Evolutionary conservation across 345 rosid species (phyloP).

Genomic region (Eucalyptus shirleyi): DNA sequence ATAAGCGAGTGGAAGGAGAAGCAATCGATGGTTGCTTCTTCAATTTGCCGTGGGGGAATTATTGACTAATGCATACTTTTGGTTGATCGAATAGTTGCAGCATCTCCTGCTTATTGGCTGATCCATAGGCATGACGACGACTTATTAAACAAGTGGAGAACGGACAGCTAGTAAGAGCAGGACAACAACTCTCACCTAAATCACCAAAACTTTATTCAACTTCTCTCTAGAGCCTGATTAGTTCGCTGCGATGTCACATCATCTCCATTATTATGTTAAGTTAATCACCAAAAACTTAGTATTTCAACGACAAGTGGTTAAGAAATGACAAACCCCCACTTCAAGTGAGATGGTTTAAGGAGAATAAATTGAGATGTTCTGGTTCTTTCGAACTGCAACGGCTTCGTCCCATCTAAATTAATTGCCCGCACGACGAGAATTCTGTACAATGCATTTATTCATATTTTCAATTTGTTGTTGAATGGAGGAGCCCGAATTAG

Average conservation of each 20-base stretch:
- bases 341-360: neutral
- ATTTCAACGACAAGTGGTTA: neutral
- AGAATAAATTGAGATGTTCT: neutral
- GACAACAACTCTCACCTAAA: constrained; percentile 4
- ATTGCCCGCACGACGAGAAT: neutral
- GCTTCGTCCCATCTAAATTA: neutral
- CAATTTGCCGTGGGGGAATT: neutral
- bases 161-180: neutral
- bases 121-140: neutral
- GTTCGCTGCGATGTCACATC: neutral
- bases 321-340: neutral
- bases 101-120: neutral
- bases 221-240: neutral
- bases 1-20: neutral
- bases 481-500: neutral
- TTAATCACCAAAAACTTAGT: neutral
- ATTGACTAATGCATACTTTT: neutral
- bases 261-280: neutral
- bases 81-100: neutral
- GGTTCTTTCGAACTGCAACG: neutral
- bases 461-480: neutral
- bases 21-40: neutral
- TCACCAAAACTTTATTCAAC: neutral
- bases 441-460: neutral
- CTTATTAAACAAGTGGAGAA: neutral